These are phyloP conservation scores for Sporodiniella umbellata DNA, from an alignment of 371 early-diverging fungal species.

Conservation along the genomic window DNA sequence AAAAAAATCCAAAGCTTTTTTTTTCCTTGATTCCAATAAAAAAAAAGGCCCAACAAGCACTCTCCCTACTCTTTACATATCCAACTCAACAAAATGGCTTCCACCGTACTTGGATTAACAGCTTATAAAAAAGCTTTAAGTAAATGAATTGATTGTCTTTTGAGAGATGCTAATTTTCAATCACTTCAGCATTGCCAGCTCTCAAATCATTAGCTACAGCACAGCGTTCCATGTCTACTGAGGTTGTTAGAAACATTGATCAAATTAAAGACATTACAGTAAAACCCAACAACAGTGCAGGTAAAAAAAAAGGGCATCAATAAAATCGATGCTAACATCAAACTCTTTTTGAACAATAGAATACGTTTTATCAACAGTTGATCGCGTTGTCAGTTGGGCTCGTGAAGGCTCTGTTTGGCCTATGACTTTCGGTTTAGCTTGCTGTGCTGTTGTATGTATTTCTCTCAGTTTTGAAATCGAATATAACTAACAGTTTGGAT, in stretches of 20 bases:
- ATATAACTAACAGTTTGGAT: too few species aligned
- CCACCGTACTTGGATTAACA: constrained; percentile 48
- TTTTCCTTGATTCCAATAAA: not conserved
- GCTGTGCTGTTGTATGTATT: constrained; percentile 82
- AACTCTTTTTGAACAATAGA: constrained; percentile 33
- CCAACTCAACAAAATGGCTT: constrained; percentile 13
- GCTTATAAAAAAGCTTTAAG: constrained; percentile 46
- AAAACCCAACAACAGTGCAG: constrained; percentile 49
- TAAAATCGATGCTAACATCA: not conserved
- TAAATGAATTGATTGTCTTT: too few species aligned
- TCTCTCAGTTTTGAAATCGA: too few species aligned
- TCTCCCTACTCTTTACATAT: constrained; percentile 18
- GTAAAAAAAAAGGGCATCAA: constrained; percentile 13
- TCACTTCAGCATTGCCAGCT: constrained; percentile 19
- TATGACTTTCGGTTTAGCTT: constrained; percentile 98
- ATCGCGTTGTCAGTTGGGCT: constrained; percentile 92
- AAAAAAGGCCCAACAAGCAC: constrained; percentile 4
- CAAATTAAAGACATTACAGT: constrained; percentile 45
- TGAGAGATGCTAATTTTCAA: too few species aligned
- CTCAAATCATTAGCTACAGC: constrained; percentile 28
- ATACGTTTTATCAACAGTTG: constrained; percentile 81
- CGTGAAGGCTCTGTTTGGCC: constrained; percentile 96
- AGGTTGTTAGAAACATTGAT: constrained; percentile 48
- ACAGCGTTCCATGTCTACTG: constrained; percentile 43
- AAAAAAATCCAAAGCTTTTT: too few species aligned